Base-by-base conservation (phyloP, 2,329 filamentous ascomycete genomes). In the Aspergillus fumigatus region DNA sequence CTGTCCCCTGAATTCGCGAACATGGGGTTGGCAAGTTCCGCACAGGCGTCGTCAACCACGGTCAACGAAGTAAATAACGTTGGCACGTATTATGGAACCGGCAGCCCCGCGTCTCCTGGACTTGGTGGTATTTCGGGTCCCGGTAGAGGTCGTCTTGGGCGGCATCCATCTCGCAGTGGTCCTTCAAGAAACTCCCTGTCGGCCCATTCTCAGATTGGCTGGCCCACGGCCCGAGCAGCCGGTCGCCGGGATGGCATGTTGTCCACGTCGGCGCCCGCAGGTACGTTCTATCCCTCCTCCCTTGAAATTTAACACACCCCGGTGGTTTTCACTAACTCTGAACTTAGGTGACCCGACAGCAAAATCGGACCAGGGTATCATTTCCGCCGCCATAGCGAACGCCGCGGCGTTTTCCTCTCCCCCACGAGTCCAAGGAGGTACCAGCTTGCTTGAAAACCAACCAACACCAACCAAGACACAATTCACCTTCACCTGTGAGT, bases 401-500 rank as follows among this genome's bases (percentile, higher is more conserved):
- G 91, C 92, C 27, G 90, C 88, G 59, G 89, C 87, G 65, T 78
- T 85, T 61, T 82, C 84, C 53, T 77, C 82, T 14, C 80, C 84
- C 2, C 73, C 75, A 23, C 82, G 80, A 64, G 88, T 87, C 14
- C 87, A 91, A 69, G 89, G 93, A 69, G 94, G 91, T 73, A 80
- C 88, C 61, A 93, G 88, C 72, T 80, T 92, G 58, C 76, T 95
- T 50, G 87, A 90, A 56, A 88, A 90, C 69, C 85, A 88, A 71
- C 77, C 82, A 5, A 85, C 82, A 38, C 85, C 89, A 4, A 84
- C 88, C 5, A 90, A 92, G 55, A 88, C 89, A 0, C 91, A 97
- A 66, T 99, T 99, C 72, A 99, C 94, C 9, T 99, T 99, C 70
- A 96, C 91, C 11, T 97, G 92, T 74, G 90, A 95, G 67, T 93